Conservation (phyloP, 2,329 filamentous ascomycete genomes). For the Chrysoporthe deuterocubensis region DNA sequence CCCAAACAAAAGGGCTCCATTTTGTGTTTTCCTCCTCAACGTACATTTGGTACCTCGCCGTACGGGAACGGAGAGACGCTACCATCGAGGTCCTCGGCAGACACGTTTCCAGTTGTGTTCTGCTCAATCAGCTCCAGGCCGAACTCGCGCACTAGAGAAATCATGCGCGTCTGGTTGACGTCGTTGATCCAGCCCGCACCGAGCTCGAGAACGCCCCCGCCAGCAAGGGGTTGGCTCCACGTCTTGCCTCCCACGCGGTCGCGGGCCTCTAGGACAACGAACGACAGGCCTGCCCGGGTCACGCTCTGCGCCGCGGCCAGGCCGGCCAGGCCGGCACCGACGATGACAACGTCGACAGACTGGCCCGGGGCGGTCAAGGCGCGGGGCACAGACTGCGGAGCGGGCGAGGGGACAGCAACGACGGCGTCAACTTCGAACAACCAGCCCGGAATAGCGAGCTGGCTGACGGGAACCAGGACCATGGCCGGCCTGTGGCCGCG, state of each 20-base stretch:
- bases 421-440: constrained; percentile 51
- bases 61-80: constrained; percentile 10
- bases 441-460: constrained; percentile 44
- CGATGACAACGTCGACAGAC: constrained; percentile 39
- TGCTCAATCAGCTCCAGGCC: constrained; percentile 52
- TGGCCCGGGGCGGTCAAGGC: background rate
- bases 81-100: constrained; percentile 47
- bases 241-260: constrained; percentile 58
- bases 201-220: constrained; percentile 49
- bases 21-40: background rate
- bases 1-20: too few relatives aligned
- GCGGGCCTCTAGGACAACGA: constrained; percentile 53
- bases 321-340: constrained; percentile 51
- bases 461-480: constrained; percentile 47
- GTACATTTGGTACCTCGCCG: constrained; percentile 14
- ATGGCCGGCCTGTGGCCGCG: constrained; percentile 45
- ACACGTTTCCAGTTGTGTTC: constrained; percentile 48
- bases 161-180: constrained; percentile 52
- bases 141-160: constrained; percentile 44
- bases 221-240: constrained; percentile 42
- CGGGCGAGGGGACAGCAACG: constrained; percentile 31
- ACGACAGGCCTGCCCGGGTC: constrained; percentile 41
- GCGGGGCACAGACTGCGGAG: background rate
- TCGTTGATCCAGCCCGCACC: constrained; percentile 67
- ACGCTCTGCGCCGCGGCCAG: constrained; percentile 43